These are phyloP conservation scores for Flammula alnicola DNA, from an alignment of 1,284 basidiomycete species.

Conservation along the genomic window DNA sequence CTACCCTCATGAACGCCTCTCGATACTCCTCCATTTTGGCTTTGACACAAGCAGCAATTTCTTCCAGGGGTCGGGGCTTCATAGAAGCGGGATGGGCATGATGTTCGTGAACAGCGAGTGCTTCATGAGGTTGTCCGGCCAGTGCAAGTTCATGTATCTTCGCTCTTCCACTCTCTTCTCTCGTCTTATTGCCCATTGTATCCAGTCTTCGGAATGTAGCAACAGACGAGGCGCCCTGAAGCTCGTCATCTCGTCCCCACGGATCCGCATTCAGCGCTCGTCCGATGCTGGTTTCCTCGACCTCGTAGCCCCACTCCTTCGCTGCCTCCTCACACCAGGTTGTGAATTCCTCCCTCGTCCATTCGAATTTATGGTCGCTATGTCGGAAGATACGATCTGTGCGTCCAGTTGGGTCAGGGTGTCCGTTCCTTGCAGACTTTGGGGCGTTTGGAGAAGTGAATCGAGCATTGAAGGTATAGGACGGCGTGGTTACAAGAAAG, in stretches of 20 bases:
- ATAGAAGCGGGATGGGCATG: conserved; percentile 50
- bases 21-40: conserved; percentile 57
- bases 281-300: conserved; percentile 62
- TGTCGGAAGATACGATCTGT: conserved; percentile 81
- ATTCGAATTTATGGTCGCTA: conserved; percentile 92
- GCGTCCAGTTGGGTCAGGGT: conserved; percentile 74
- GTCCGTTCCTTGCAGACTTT: conserved; percentile 54
- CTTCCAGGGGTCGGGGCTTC: conserved; percentile 44
- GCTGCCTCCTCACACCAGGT: conserved; percentile 71
- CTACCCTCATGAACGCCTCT: conserved; percentile 53
- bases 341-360: conserved; percentile 82
- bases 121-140: conserved; percentile 45
- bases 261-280: conserved; percentile 60
- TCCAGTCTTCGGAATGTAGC: conserved; percentile 67
- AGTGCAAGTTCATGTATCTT: conserved; percentile 35
- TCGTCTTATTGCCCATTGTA: conserved; percentile 31
- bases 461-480: conserved; percentile 87
- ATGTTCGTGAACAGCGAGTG: conserved; percentile 58
- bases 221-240: conserved; percentile 75
- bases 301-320: conserved; percentile 75
- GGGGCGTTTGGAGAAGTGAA: conserved; percentile 71
- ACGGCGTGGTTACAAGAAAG: conserved; percentile 89
- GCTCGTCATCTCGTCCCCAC: conserved; percentile 66
- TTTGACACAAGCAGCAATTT: conserved; percentile 58
- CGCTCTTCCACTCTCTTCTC: conserved; percentile 41